Conservation (phyloP, 78 protist species). For the Polysphondylium violaceum region DNA sequence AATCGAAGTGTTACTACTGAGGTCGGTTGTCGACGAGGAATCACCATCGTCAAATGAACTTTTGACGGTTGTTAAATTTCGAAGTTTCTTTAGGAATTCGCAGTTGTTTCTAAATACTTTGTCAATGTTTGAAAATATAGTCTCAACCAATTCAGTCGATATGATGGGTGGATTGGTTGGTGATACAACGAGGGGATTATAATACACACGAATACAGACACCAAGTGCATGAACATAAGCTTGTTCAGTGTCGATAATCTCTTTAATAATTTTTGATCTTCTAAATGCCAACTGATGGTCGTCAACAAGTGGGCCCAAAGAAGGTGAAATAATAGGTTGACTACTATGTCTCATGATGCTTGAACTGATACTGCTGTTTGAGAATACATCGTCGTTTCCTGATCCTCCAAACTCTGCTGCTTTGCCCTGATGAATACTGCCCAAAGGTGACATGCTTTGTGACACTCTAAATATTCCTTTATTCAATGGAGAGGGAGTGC, state of each 20-base stretch:
- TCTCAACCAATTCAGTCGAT: constrained; percentile 10
- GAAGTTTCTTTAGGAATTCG: constrained; percentile 66
- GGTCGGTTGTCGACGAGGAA: too few relatives aligned
- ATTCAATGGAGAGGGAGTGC: not conserved
- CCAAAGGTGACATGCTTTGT: not conserved
- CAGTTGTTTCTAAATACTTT: constrained; percentile 54
- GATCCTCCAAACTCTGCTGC: not conserved
- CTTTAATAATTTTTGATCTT: constrained; percentile 61
- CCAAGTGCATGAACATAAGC: constrained; percentile 53
- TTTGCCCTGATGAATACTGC: too few relatives aligned
- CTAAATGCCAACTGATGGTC: constrained; percentile 11
- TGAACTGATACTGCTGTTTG: not conserved
- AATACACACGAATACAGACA: constrained; percentile 69
- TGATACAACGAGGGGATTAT: constrained; percentile 65
- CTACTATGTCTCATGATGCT: not conserved
- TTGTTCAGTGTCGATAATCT: constrained; percentile 67
- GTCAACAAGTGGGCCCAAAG: not conserved
- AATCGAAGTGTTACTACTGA: not conserved
- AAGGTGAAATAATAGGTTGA: not conserved
- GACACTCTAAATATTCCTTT: constrained; percentile 1
- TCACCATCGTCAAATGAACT: too few relatives aligned
- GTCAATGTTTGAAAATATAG: constrained; percentile 61
- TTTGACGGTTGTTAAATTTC: constrained; percentile 5
- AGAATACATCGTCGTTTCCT: not conserved
- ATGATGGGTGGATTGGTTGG: constrained; percentile 66